Base-by-base conservation (phyloP, 495 filamentous ascomycete genomes). In the Bombardia bombarda region DNA sequence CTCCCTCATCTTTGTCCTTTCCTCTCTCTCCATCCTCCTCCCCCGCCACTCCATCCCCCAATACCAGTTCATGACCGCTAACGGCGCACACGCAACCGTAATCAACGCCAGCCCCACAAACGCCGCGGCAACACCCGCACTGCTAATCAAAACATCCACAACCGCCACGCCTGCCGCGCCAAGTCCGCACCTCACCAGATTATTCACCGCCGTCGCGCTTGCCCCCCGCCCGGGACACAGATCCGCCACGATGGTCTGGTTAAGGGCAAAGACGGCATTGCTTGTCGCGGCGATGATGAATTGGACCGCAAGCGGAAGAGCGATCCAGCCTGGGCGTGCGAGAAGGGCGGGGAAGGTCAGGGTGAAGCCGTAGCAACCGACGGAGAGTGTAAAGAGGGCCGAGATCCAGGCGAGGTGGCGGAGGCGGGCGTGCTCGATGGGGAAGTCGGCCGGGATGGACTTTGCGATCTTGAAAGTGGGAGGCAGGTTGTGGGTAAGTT, bases 151-250 rank as follows among this genome's bases (percentile, higher is more conserved):
- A 5, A 70, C 71, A 45, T 75, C 72, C 31, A 84, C 70, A 17
- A 79, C 62, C 1, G 71, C 80, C 13, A 79, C 81, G 0, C 75
- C 77, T 3, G 64, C 78, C 7, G 79, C 80, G 9, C 80, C 79
- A 17, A 82, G 60, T 25, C 78, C 53, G 59, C 79, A 83, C 14
- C 80, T 61, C 1, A 73, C 69, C 5, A 85, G 57, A 50, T 84
- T 84, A 43, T 79, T 83, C 4, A 78, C 73, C 5, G 80, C 80
- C 1, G 79, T 80, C 0, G 72, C 73, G 3, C 74, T 73, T 0
- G 71, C 66, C 7, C 44, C 44, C 9, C 24, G 19, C 2, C 36
- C 37, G 30, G 77, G 75, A 49, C 78, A 78, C 1, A 81, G 56
- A 53, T 83, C 80, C 0, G 80, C 63, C 14, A 82, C 47, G 49